A percentile compares a stretch with the other conserved stretches of the same genome.
These are phyloP conservation scores for Tuber indicum DNA, from an alignment of 495 filamentous ascomycete species.

Conservation along the genomic window DNA sequence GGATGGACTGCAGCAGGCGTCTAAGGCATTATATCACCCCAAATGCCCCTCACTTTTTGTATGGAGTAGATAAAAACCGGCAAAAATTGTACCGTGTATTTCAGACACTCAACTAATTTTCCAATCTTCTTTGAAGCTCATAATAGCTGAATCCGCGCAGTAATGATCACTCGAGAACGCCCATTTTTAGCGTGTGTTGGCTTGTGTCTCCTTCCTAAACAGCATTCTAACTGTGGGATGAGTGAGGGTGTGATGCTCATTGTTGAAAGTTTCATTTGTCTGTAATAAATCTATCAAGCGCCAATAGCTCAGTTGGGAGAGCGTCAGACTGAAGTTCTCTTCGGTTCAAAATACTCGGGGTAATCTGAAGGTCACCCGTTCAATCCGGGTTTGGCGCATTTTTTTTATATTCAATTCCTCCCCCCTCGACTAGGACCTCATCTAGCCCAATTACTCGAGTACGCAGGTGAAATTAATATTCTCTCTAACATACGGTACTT, in stretches of 20 bases:
- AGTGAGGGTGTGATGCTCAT: neutral
- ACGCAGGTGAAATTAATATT: neutral
- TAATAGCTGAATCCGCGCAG: neutral
- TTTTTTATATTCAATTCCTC: slow-evolving; percentile 4
- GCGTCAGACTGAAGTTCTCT: slow-evolving; percentile 34
- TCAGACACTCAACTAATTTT: too few relatives aligned
- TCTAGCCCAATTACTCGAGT: neutral
- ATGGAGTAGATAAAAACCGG: neutral
- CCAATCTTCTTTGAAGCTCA: too few relatives aligned
- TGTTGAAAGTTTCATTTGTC: neutral
- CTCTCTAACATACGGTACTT: neutral
- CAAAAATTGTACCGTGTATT: neutral
- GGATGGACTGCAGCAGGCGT: too few relatives aligned
- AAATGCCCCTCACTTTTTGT: too few relatives aligned
- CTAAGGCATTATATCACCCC: too few relatives aligned
- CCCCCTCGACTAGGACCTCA: neutral
- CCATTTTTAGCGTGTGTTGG: neutral
- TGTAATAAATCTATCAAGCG: slow-evolving; percentile 1
- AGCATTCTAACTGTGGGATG: neutral
- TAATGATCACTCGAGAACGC: neutral
- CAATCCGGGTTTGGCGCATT: slow-evolving; percentile 36
- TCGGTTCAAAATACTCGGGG: slow-evolving; percentile 15
- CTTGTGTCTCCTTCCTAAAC: too few relatives aligned
- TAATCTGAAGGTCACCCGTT: slow-evolving; percentile 38
- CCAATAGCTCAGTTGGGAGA: slow-evolving; percentile 40